These are phyloP conservation scores for Uronychia setigera DNA, from an alignment of 73 alveolate species.

Conservation along the genomic window DNA sequence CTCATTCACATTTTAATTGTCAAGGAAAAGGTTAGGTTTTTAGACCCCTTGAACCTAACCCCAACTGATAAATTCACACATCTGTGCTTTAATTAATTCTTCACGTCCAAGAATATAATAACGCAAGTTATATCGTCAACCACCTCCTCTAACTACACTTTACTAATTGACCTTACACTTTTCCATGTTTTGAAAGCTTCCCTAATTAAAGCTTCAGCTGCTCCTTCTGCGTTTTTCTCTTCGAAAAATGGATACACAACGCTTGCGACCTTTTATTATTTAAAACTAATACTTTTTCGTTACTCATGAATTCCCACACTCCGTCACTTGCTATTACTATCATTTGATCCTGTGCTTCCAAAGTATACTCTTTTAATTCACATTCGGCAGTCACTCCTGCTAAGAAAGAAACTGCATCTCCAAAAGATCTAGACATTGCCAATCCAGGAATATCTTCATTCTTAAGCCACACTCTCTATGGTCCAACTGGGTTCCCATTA, in stretches of 20 bases:
- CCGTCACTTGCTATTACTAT: slow-evolving; percentile 93
- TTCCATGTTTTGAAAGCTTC: slow-evolving; percentile 88
- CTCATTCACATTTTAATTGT: too few relatives aligned
- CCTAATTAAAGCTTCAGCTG: slow-evolving; percentile 80
- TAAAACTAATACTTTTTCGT: too few relatives aligned
- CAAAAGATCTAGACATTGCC: slow-evolving; percentile 88
- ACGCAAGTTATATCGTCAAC: slow-evolving; percentile 29
- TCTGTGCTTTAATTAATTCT: too few relatives aligned
- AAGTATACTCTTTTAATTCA: slow-evolving; percentile 68
- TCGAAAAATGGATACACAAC: slow-evolving; percentile 71
- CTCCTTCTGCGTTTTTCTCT: slow-evolving; percentile 81
- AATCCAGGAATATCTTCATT: slow-evolving; percentile 90
- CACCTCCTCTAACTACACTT: neutral
- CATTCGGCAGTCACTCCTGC: slow-evolving; percentile 88
- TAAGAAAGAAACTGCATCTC: slow-evolving; percentile 75
- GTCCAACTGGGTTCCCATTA: slow-evolving; percentile 89
- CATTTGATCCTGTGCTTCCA: slow-evolving; percentile 73
- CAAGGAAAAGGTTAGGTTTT: too few relatives aligned
- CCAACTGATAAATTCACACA: too few relatives aligned
- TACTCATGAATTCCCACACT: slow-evolving; percentile 89
- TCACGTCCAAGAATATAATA: slow-evolving; percentile 7
- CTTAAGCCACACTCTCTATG: slow-evolving; percentile 86
- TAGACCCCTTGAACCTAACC: too few relatives aligned
- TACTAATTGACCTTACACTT: slow-evolving; percentile 65
- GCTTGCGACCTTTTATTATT: slow-evolving; percentile 74